These are phyloP conservation scores for Botryotinia narcissicola DNA, from an alignment of 2,329 filamentous ascomycete genomes.

Conservation along the genomic window DNA sequence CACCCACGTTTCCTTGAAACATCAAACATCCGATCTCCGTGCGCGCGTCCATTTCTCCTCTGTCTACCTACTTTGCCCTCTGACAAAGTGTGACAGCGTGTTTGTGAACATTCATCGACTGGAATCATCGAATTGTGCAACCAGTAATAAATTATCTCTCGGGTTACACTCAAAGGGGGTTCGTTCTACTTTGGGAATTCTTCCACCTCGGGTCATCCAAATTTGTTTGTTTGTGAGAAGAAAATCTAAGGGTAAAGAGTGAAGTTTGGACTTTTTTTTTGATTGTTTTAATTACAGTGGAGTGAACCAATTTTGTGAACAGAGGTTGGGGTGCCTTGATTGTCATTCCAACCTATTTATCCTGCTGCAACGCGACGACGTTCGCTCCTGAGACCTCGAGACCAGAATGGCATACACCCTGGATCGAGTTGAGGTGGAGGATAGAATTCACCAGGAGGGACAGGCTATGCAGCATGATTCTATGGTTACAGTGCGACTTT, in stretches of 20 bases:
- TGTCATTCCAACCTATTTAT: conserved; percentile 17
- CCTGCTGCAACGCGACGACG: background rate
- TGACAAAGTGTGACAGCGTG: conserved; percentile 11
- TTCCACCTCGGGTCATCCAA: background rate
- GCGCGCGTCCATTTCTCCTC: conserved; percentile 16
- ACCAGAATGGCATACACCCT: conserved; percentile 1
- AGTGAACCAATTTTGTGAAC: conserved; percentile 5
- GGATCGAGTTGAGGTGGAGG: background rate
- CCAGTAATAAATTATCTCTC: conserved; percentile 6
- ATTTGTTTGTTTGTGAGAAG: background rate
- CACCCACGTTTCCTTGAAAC: conserved; percentile 18
- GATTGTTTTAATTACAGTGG: background rate
- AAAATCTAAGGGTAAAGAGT: background rate
- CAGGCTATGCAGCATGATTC: conserved; percentile 54
- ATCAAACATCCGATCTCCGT: conserved; percentile 21
- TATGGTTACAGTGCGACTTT: conserved; percentile 74
- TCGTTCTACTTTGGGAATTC: background rate
- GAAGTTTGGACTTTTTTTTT: conserved; percentile 3
- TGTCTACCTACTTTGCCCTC: background rate
- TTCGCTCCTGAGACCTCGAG: background rate
- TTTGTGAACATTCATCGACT: conserved; percentile 7
- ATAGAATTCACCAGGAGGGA: background rate
- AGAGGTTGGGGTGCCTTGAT: conserved; percentile 20
- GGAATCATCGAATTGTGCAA: conserved; percentile 4
- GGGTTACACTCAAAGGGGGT: background rate